Percentiles rank a stretch among this genome's conserved stretches.
Evolutionary conservation across 2,329 filamentous ascomycete genomes (phyloP).

Genomic region (Aspergillus quadricinctus): DNA sequence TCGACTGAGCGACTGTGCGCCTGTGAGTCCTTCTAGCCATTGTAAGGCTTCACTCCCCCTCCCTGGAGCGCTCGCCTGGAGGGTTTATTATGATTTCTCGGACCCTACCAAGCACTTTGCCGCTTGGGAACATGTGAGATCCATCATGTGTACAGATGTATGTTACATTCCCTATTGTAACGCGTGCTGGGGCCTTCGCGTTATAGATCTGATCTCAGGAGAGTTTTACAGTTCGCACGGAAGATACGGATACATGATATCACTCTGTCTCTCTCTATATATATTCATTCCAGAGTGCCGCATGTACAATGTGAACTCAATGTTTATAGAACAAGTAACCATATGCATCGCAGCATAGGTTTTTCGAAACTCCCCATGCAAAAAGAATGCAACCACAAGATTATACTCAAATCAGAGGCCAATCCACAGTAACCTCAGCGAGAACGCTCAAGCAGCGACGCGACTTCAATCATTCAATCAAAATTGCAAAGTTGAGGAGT

Average conservation of each 20-base stretch:
- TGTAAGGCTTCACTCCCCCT: background rate
- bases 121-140: background rate
- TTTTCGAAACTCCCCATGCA: background rate
- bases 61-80: background rate
- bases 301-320: background rate
- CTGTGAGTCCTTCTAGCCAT: background rate
- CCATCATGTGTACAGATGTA: background rate
- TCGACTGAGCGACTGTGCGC: background rate
- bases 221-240: no score
- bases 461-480: background rate
- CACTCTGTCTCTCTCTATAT: constrained; percentile 1
- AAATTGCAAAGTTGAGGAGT: background rate
- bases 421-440: background rate
- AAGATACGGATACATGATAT: background rate
- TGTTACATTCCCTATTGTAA: background rate
- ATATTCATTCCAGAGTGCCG: background rate
- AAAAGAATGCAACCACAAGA: background rate
- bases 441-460: background rate
- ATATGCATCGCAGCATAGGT: background rate
- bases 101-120: background rate
- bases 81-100: background rate
- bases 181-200: no score
- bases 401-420: background rate
- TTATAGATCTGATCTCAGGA: no score
- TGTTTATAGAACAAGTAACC: background rate